A percentile compares a stretch with the other conserved stretches of the same genome.
These are phyloP conservation scores for Candolleomyces aberdarensis DNA, from an alignment of 768 basidiomycete species.

Conservation along the genomic window DNA sequence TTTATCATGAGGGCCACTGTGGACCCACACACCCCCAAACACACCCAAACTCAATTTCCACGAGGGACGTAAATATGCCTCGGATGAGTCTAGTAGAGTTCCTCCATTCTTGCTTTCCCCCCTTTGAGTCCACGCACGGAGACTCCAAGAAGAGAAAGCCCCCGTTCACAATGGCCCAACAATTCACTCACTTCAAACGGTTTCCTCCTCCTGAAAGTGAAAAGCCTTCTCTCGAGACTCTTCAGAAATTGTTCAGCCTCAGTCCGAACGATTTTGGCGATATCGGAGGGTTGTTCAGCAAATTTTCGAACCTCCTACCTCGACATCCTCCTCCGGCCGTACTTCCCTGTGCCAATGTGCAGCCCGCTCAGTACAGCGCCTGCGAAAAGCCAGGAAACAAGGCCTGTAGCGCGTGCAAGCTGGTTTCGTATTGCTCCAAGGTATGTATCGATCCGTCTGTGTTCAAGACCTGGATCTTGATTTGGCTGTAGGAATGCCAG, in stretches of 20 bases:
- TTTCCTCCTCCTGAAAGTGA: too few species aligned
- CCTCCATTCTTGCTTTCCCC: background rate
- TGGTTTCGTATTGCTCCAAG: slow-evolving; percentile 46
- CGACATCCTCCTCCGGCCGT: background rate
- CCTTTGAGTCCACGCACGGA: background rate
- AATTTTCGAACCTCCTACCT: background rate
- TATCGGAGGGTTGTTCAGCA: background rate
- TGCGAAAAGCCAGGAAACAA: slow-evolving; percentile 30
- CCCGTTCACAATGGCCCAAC: too few species aligned
- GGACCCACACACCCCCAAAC: too few species aligned
- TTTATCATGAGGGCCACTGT: too few species aligned
- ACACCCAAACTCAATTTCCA: background rate
- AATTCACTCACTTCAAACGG: too few species aligned
- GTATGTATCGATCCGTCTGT: slow-evolving; percentile 6
- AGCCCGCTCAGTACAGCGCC: slow-evolving; percentile 12
- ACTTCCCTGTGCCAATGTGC: slow-evolving; percentile 35
- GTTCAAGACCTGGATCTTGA: background rate
- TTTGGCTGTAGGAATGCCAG: background rate
- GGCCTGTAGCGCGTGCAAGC: slow-evolving; percentile 27
- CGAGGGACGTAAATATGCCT: background rate
- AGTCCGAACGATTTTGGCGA: background rate
- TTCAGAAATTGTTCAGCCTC: background rate
- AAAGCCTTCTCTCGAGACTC: too few species aligned
- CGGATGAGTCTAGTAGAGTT: background rate
- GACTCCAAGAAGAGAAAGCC: background rate